Evolutionary conservation across 2,329 filamentous ascomycete genomes (phyloP), one percentile per base, ranked within the genome.

Genomic region (Aspergillus nomiae): DNA sequence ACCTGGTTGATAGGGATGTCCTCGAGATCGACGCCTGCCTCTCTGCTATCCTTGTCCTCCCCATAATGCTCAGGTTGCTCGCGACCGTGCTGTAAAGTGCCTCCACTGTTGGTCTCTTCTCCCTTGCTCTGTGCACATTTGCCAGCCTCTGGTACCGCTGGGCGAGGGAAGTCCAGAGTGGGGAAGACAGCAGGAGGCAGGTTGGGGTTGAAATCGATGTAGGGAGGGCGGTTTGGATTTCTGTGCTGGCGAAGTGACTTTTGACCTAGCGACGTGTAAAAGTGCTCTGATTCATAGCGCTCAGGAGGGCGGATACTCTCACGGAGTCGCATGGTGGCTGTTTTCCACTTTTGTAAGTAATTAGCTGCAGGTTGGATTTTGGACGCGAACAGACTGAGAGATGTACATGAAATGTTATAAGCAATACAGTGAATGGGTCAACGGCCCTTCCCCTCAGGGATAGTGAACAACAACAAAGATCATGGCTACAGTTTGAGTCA

Each of bases 101-200:
- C 38, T 12, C 32, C 21, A 45, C 4, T 45, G 16, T 9, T 57
- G 46, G 21, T 38, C 30, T 48, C 51, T 36, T 59, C 36, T n/a
- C 26, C 19, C 16, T 51, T 50, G 10, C 16, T 14, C 57, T 41
- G 51, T 1, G 55, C 14, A 21, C 36, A 19, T 14, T 61, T 32
- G 1, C 59, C 24, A 19, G 38, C 32, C 10, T 34, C 50, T 21
- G 30, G 26, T 56, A 11, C 36, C 38, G 46, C 1, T 34, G 54
- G 53, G 34, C 59, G 61, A 16, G 70, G 67, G 9, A 51, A 58
- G 32, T 75, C 70, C 21, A 80, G 60, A 9, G 76, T 80, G 26
- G 80, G 80, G 60, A 82, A 82, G 8, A 74, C 76, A 38, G 80
- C 80, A 50, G 79, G 76, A 48, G 75, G 76, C 19, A 76, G 67